Conservation (phyloP, 2,329 filamentous ascomycete species). For the Aaosphaeria pasadenensis region DNA sequence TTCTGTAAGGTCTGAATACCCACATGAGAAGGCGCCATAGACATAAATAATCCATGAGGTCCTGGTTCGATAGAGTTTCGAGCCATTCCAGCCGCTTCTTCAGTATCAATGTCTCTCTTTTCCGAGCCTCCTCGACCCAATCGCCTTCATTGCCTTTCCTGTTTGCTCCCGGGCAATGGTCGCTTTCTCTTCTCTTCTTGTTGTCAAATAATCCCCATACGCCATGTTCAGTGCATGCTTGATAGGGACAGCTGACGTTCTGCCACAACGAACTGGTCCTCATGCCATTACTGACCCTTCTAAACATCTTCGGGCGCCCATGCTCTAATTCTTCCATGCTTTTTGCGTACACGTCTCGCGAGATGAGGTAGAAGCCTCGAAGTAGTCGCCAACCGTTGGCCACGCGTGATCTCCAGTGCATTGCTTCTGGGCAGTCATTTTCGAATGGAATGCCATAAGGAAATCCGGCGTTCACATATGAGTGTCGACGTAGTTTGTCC, state of each 20-base stretch:
- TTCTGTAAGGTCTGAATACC: conserved; percentile 10
- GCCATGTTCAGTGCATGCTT: conserved; percentile 13
- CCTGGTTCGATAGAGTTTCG: conserved; percentile 3
- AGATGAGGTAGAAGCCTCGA: conserved; percentile 11
- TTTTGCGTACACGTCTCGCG: conserved; percentile 6
- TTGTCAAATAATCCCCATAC: conserved; percentile 9
- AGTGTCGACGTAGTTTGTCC: conserved; percentile 14
- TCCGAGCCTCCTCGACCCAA: conserved; percentile 2
- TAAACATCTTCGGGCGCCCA: conserved; percentile 6
- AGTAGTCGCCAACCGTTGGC: conserved; percentile 14
- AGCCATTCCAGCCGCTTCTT: conserved; percentile 7
- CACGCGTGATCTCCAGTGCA: conserved; percentile 10
- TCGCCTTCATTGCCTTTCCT: not conserved
- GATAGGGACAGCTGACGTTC: conserved; percentile 12
- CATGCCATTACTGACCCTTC: conserved; percentile 12
- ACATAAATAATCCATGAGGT: conserved; percentile 12
- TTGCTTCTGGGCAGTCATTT: conserved; percentile 5
- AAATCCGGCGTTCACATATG: conserved; percentile 12
- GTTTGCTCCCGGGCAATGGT: not conserved
- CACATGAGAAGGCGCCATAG: conserved; percentile 11
- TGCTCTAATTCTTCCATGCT: not conserved
- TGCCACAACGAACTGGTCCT: conserved; percentile 12
- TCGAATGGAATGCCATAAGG: conserved; percentile 16
- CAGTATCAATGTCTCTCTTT: conserved; percentile 8
- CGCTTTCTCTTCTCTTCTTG: not conserved